Base-by-base conservation (phyloP, 129 eudicot species). In the Flaveria bidentis region DNA sequence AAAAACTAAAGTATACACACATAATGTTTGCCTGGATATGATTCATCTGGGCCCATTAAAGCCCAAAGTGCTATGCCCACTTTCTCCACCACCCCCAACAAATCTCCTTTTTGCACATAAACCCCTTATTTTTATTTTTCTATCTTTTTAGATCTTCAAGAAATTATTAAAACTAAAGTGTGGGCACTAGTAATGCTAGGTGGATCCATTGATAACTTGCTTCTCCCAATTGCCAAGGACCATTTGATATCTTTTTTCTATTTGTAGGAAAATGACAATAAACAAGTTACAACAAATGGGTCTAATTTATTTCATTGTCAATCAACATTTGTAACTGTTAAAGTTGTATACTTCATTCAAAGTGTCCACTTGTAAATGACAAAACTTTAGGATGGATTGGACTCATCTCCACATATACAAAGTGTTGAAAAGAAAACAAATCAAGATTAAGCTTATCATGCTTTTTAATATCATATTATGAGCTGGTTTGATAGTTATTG, bases 11-110 rank as follows among this genome's bases (percentile, higher is more conserved):
- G 47, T 36, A 25, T 45, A 65, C 60, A 80, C 81, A 69, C 81
- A 75, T 73, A 77, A 75, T 69, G 76, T 77, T 74, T 69, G 77
- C 77, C 79, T 78, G 90, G 90, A 76, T 69, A 71, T 84, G 87
- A 86, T 81, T 86, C 90, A 84, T 58, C 65, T 45, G 85, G 90
- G 80, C 82, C 90, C 88, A 81, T 64, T 65, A 74, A 79, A 73
- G 90, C 83, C 87, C 87, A 75, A 82, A 82, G 84, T 86, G 86
- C 69, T 82, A 44, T 67, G 3, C 76, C 89, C 85, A 86, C 86
- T 86, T 69, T 63, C 65, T 67, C 84, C 86, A 85, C 84, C 76
- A 74, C 67, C 78, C 80, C 83, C 36, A 79, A 74, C 81, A 63
- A 47, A 52, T 78, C 61, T 71, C 26, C 73, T 78, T 85, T 81